Evolutionary conservation across 176 grass and related monocot species (phyloP).

Genomic region (Phragmites australis): DNA sequence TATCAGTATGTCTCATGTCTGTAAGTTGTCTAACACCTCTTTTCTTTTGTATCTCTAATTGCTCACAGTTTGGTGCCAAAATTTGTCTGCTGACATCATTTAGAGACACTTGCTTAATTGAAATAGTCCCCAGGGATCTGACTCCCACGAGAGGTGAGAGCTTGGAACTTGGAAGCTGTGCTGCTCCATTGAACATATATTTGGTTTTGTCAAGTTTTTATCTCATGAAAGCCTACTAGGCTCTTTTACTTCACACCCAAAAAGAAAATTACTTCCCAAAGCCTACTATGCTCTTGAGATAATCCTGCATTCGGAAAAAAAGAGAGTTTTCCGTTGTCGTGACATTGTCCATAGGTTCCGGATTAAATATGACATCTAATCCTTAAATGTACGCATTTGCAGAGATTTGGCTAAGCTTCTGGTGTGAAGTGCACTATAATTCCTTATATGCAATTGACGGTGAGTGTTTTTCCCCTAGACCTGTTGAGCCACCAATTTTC

Average conservation of each 20-base stretch:
- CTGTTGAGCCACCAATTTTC: not conserved
- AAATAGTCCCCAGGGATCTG: constrained; percentile 84
- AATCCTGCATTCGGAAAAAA: not conserved
- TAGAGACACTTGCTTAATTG: constrained; percentile 86
- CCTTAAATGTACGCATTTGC: constrained; percentile 31
- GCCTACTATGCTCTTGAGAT: not conserved
- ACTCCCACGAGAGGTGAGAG: constrained; percentile 79
- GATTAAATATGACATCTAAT: constrained; percentile 18
- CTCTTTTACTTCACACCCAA: no score
- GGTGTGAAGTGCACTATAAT: constrained; percentile 99
- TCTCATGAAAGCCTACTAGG: no score
- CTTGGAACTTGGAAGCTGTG: not conserved
- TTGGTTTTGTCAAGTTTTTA: not conserved
- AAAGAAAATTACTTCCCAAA: no score
- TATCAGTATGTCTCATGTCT: not conserved
- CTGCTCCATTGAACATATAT: constrained; percentile 14
- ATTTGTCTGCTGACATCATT: constrained; percentile 95
- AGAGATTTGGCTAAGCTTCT: constrained; percentile 97
- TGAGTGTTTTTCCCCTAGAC: constrained; percentile 33
- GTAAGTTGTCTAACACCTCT: not conserved
- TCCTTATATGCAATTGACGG: constrained; percentile 86
- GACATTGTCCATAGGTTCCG: not conserved
- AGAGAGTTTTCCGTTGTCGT: no score
- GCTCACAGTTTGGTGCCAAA: constrained; percentile 84
- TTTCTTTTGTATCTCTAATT: not conserved